phyloP scores from a whole-genome alignment of 306 rosid genomes.

The Dryas drummondii region DNA sequence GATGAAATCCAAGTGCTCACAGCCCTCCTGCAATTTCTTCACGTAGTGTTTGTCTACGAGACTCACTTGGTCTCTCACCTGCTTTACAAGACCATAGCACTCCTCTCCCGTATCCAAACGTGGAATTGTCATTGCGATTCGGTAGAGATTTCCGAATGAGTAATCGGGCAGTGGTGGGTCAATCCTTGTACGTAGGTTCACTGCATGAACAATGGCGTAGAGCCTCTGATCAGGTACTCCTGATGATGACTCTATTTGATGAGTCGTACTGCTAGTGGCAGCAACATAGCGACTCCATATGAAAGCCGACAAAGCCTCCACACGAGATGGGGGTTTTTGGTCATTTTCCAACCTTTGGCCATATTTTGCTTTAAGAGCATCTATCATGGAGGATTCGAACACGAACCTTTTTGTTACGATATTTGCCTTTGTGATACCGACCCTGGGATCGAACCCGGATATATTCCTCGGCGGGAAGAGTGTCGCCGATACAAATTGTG shows the following conservation, averaged over 20 bases:
- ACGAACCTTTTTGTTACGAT: constrained; percentile 48
- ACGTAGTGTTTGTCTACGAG: constrained; percentile 12
- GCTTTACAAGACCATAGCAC: not conserved
- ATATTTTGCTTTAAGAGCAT: constrained; percentile 37
- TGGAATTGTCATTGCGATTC: constrained; percentile 16
- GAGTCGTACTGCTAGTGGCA: not conserved
- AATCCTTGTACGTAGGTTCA: constrained; percentile 49
- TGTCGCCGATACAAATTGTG: constrained; percentile 40
- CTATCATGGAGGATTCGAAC: constrained; percentile 38
- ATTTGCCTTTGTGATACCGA: constrained; percentile 34
- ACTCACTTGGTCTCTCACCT: constrained; percentile 24
- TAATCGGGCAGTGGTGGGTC: constrained; percentile 22
- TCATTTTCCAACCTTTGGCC: not conserved
- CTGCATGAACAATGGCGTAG: constrained; percentile 36
- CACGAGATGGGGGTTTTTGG: constrained; percentile 43
- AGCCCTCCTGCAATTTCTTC: constrained; percentile 17
- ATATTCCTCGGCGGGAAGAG: constrained; percentile 55
- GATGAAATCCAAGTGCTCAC: constrained; percentile 8
- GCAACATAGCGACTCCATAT: constrained; percentile 56
- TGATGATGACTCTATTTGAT: not conserved
- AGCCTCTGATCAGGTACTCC: constrained; percentile 1
- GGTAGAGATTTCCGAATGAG: constrained; percentile 29
- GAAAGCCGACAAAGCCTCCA: constrained; percentile 57
- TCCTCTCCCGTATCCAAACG: constrained; percentile 12
- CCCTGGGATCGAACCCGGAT: constrained; percentile 30